A percentile compares a stretch with the other conserved stretches of the same genome.
Conservation (phyloP, 164 flowering plant genomes). For the Litsea cubeba region DNA sequence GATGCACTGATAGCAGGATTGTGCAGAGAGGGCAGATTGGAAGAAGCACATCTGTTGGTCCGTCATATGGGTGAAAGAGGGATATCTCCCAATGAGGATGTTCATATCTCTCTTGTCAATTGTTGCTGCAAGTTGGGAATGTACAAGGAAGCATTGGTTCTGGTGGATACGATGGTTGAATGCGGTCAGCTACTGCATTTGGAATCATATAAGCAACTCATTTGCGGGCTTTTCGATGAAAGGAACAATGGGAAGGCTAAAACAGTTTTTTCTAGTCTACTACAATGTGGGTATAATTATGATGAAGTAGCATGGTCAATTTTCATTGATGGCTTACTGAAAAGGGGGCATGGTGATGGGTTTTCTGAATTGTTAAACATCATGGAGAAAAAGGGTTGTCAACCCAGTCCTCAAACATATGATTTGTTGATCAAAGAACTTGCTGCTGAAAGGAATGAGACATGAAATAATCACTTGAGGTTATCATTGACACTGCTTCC, state of each 20-base stretch:
- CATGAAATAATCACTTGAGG: not conserved
- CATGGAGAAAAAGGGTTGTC: constrained; percentile 64
- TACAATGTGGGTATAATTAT: constrained; percentile 45
- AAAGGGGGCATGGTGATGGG: constrained; percentile 42
- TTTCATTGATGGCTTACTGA: constrained; percentile 73
- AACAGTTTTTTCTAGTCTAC: constrained; percentile 39
- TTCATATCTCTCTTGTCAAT: constrained; percentile 41
- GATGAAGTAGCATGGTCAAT: constrained; percentile 81
- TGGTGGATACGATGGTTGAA: constrained; percentile 43
- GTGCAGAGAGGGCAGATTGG: constrained; percentile 50
- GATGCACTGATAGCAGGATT: constrained; percentile 49
- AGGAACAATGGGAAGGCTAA: constrained; percentile 46
- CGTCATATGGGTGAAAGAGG: constrained; percentile 45
- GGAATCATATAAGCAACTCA: constrained; percentile 50
- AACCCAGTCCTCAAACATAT: constrained; percentile 48
- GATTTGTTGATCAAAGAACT: constrained; percentile 51
- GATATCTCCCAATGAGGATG: constrained; percentile 49
- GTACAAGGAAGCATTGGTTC: constrained; percentile 43
- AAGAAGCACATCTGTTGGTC: constrained; percentile 48
- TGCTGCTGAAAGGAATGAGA: constrained; percentile 7
- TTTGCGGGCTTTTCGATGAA: constrained; percentile 58
- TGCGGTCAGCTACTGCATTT: constrained; percentile 43
- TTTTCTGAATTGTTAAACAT: constrained; percentile 53
- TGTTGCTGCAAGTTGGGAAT: constrained; percentile 52
- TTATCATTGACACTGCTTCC: not conserved